A percentile compares a stretch with the other conserved stretches of the same genome.
Evolutionary conservation across 148 eudicot species (phyloP).

Genomic region (Rhododendron griersonianum): DNA sequence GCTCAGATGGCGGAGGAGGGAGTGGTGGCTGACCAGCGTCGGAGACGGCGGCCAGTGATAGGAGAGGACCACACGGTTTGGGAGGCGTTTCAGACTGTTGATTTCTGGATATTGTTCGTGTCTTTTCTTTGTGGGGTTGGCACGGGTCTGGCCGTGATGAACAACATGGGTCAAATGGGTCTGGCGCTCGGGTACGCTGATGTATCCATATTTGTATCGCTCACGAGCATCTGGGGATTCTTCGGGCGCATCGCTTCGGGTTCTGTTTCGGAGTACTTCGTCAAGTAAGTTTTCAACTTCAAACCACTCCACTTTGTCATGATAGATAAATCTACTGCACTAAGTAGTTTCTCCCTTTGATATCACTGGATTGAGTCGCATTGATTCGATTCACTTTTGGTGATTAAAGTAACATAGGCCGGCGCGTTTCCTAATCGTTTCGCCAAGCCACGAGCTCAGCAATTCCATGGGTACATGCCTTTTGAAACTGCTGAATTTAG

Average conservation of each 20-base stretch:
- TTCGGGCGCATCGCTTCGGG: constrained; percentile 89
- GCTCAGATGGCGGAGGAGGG: constrained; percentile 11
- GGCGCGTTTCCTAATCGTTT: neutral
- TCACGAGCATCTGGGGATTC: constrained; percentile 84
- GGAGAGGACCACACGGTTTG: constrained; percentile 77
- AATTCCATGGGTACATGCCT: neutral
- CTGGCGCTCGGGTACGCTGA: constrained; percentile 78
- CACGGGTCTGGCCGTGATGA: constrained; percentile 85
- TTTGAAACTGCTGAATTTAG: neutral
- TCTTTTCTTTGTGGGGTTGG: constrained; percentile 95
- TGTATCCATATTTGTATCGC: constrained; percentile 83
- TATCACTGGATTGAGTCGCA: neutral
- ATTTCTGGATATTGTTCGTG: constrained; percentile 83
- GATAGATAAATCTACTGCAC: neutral
- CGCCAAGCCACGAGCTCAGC: neutral
- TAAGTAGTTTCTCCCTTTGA: neutral
- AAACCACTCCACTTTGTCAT: neutral
- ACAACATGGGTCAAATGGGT: constrained; percentile 97
- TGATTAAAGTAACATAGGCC: neutral
- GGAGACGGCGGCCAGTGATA: neutral
- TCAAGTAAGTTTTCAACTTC: constrained; percentile 57
- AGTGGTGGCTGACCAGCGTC: constrained; percentile 20
- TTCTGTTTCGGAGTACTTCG: constrained; percentile 71
- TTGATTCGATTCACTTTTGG: neutral
- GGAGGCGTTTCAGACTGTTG: constrained; percentile 61